Conservation (phyloP, 2,329 filamentous ascomycete species). For the Cladophialophora psammophila region DNA sequence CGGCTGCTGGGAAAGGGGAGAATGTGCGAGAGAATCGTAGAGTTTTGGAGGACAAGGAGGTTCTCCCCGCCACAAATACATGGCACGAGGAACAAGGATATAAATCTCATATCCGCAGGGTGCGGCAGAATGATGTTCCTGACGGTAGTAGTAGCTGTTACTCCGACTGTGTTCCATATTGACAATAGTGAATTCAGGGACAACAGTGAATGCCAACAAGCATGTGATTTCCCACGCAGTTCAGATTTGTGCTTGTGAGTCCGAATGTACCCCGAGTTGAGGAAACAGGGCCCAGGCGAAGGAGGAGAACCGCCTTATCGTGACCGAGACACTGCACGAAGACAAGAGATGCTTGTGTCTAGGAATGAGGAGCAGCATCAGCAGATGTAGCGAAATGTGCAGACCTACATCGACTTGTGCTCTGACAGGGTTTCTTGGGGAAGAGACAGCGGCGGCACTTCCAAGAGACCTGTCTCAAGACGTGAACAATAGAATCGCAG, state of each 20-base stretch:
- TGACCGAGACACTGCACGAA: not conserved
- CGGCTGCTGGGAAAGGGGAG: not conserved
- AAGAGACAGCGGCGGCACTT: not conserved
- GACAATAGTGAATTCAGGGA: constrained; percentile 1
- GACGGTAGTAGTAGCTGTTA: not conserved
- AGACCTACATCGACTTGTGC: not conserved
- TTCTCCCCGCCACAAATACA: not conserved
- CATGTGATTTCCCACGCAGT: not conserved
- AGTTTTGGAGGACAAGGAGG: not conserved
- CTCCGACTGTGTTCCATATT: not conserved
- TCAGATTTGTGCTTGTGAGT: not conserved
- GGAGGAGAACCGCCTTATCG: not conserved
- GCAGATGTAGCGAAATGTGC: not conserved
- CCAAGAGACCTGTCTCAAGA: not conserved
- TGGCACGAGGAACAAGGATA: not conserved
- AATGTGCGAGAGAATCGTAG: not conserved
- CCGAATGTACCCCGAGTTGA: not conserved
- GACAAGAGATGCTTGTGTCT: not conserved
- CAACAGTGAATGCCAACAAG: not conserved
- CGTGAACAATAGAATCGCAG: not conserved
- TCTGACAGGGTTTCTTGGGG: not conserved
- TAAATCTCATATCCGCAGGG: not conserved
- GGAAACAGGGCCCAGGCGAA: not conserved
- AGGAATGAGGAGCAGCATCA: not conserved
- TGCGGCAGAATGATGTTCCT: not conserved